Base-by-base conservation (phyloP, 73 alveolate genomes). In the Tetrahymena borealis region DNA sequence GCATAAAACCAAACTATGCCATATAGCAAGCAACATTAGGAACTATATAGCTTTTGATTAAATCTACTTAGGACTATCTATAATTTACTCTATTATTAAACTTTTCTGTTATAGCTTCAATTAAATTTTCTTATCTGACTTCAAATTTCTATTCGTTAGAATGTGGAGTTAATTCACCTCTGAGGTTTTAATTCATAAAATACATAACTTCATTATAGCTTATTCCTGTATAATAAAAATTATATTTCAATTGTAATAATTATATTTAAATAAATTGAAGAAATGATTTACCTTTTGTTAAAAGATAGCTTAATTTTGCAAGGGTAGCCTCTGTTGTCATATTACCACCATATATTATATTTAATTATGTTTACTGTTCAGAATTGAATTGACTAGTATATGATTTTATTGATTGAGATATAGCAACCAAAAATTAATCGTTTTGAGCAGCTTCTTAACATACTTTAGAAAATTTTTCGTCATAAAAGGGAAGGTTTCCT, bases 1-100 rank as follows among this genome's bases (percentile, higher is more conserved):
- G 90, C 43, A 93, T 31, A 18, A 79, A 33, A 7, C 95, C 95
- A 32, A 92, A 79, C 32, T 85, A 79, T 4, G 95, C 95, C 78
- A 93, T 36, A 90, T 60, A 93, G 38, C 95, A 93, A 38, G 93
- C 95, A 6, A 93, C 77, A 93, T 93, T 93, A 0, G 95, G 95
- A 28, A 93, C 78, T 28, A 78, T 42, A 16, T 93, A 90, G 36
- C 91, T 78, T 79, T 93, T 93, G 40, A 93, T 93, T 4, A 93
- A 60, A 3, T 93, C 95, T 90, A 93, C 91, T 39, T 35, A 38
- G 79, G 40, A 32, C 38, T 38, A 31, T 93, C 93, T 31, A 32
- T 35, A 20, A 85, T 39, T 13, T 42, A 79, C 91, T 93, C 78
- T 11, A 93, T 93, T 40, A 79, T 60, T 35, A 28, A 93, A 39